A percentile compares a stretch with the other conserved stretches of the same genome.
Conservation (phyloP, 805 yeast genomes). For the Saturnispora serradocipensis region DNA sequence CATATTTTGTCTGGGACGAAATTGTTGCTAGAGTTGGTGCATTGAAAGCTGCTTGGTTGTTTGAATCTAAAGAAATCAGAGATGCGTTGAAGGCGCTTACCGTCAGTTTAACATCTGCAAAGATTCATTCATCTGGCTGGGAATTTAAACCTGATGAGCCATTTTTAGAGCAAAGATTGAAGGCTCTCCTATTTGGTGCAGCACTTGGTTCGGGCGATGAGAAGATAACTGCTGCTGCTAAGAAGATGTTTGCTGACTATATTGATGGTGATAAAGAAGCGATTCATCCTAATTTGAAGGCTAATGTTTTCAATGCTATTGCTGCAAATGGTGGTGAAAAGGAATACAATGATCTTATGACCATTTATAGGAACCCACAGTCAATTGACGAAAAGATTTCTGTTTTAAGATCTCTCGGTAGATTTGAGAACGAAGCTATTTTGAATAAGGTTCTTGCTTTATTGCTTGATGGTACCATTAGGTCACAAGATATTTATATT, state of each 20-base stretch:
- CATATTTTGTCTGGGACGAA: slow-evolving; percentile 51
- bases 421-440: slow-evolving; percentile 30
- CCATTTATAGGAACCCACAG: slow-evolving; percentile 41
- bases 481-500: slow-evolving; percentile 36
- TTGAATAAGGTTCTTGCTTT: slow-evolving; percentile 32
- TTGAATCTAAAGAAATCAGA: slow-evolving; percentile 29
- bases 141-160: slow-evolving; percentile 72
- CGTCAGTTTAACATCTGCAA: slow-evolving; percentile 21
- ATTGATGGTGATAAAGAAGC: slow-evolving; percentile 22
- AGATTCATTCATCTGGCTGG: slow-evolving; percentile 55
- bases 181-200: slow-evolving; percentile 34
- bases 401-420: slow-evolving; percentile 47
- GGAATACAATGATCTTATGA: slow-evolving; percentile 33
- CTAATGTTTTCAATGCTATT: slow-evolving; percentile 36
- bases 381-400: slow-evolving; percentile 50
- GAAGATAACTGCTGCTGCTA: slow-evolving; percentile 26
- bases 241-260: slow-evolving; percentile 23
- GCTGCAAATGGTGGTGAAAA: slow-evolving; percentile 31
- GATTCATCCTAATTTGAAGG: slow-evolving; percentile 39
- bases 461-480: slow-evolving; percentile 63
- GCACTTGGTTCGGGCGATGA: slow-evolving; percentile 36
- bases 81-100: slow-evolving; percentile 28
- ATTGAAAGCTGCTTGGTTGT: slow-evolving; percentile 28
- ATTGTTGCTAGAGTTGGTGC: slow-evolving; percentile 34
- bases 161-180: slow-evolving; percentile 29